Base-by-base conservation (phyloP, 495 filamentous ascomycete genomes). In the Penicillium dipodomyicola region DNA sequence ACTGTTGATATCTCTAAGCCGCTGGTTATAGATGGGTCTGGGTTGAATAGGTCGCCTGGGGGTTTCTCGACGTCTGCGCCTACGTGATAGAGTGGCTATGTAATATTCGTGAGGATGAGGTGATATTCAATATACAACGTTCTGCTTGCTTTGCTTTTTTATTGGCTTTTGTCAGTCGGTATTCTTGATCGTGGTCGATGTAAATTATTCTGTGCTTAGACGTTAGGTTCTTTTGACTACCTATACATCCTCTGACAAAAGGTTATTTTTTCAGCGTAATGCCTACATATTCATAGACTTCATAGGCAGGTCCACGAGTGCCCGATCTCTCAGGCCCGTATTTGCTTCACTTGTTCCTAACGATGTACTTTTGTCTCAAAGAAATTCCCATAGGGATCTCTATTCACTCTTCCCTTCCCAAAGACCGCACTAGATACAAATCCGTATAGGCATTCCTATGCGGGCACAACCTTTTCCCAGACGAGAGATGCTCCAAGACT, bases 21-120 rank as follows among this genome's bases (percentile, higher is more conserved):
- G 6, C 43, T 77, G 22, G 74, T 77, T 1, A 67, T 77, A 19
- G 74, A 77, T 59, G 74, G 74, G 11, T 76, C 72, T 23, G 71
- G 72, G 7, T 22, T 58, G 56, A 57, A 47, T 10, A 50, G 22
- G 51, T 60, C 59, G 32, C 58, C 60, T 44, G 58, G 56, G 39
- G 33, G 54, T 35, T 42, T 62, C 19, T 64, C 63, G 8, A 60
- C 43, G 0, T 64, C 63, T n/a, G 60, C 60, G 14, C 60, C 63
- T 29, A 66, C 58, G 7, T 67, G 43, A 41, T 42, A 56, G 49
- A 32, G 7, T 5, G 14, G 9, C 11, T 32, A 30, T 25, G 27
- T 48, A 46, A 46, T 43, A 46, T 52, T 49, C 52, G 15, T n/a
- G 15, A n/a, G 10, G 41, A 19, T 32, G 10, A 48, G 37, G 22